Percentiles rank a stretch among this genome's conserved stretches.
Conservation (phyloP, 2,329 filamentous ascomycete species). For the Escovopsis sp. region DNA sequence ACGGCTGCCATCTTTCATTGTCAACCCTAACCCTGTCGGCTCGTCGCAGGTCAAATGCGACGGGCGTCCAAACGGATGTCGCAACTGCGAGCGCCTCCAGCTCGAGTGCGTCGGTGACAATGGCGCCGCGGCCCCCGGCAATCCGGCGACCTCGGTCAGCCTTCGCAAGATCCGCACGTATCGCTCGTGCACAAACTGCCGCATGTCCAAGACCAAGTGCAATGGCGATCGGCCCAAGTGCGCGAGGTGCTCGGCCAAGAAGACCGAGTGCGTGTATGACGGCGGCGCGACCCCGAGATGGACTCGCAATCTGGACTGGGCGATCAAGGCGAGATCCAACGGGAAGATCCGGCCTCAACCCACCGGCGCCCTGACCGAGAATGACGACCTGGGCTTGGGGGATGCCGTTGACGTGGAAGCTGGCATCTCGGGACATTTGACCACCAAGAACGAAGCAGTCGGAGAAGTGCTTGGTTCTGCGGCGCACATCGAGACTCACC, state of each 20-base stretch:
- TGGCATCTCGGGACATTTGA: no score
- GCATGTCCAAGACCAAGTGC: constrained; percentile 28
- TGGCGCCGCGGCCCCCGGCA: constrained; percentile 13
- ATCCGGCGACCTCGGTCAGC: constrained; percentile 12
- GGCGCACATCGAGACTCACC: background rate
- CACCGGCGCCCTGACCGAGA: background rate
- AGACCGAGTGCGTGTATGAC: constrained; percentile 24
- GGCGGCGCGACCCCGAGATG: constrained; percentile 23
- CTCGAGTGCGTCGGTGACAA: constrained; percentile 25
- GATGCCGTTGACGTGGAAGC: background rate
- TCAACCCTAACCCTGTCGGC: constrained; percentile 2
- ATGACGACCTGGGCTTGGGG: background rate
- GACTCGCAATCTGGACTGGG: constrained; percentile 19
- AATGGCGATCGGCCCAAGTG: constrained; percentile 26
- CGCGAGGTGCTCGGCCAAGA: constrained; percentile 20
- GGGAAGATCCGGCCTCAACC: background rate
- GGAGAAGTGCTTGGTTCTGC: background rate
- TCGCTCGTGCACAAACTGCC: constrained; percentile 25
- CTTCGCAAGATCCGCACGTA: constrained; percentile 26
- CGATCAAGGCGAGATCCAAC: constrained; percentile 4
- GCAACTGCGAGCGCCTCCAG: constrained; percentile 28
- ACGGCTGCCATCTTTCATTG: background rate
- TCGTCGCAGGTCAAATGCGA: constrained; percentile 25
- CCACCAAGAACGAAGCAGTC: no score
- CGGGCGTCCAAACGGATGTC: constrained; percentile 26